Evolutionary conservation across 192 early-diverging fungal species (phyloP).

Genomic region (Rhizophagus sp.): DNA sequence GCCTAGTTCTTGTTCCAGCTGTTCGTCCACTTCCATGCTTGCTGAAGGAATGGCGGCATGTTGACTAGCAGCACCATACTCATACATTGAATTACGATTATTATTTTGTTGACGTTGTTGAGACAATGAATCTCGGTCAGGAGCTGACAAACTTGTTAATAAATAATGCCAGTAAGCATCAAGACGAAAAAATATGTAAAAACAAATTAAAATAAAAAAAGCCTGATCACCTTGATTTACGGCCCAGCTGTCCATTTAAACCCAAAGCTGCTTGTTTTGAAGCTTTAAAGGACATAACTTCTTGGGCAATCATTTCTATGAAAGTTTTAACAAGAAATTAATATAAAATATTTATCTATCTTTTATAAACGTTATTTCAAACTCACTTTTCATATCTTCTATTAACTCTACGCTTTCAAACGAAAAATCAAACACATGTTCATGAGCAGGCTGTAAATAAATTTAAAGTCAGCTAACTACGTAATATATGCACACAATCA

Average conservation of each 20-base stretch:
- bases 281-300: slow-evolving; percentile 79
- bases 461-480: slow-evolving; percentile 5
- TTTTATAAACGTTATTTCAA: not conserved
- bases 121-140: slow-evolving; percentile 45
- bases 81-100: slow-evolving; percentile 46
- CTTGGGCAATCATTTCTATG: slow-evolving; percentile 75
- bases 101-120: slow-evolving; percentile 39
- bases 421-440: slow-evolving; percentile 75
- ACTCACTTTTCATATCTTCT: slow-evolving; percentile 78
- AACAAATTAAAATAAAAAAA: not conserved
- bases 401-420: slow-evolving; percentile 78
- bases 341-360: not conserved
- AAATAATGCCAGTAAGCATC: slow-evolving; percentile 33
- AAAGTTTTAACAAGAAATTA: slow-evolving; percentile 33
- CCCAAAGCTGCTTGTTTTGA: slow-evolving; percentile 52
- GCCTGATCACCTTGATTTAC: slow-evolving; percentile 40
- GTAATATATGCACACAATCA: not conserved
- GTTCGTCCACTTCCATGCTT: slow-evolving; percentile 56
- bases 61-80: slow-evolving; percentile 43
- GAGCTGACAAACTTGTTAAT: slow-evolving; percentile 46
- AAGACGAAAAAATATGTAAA: slow-evolving; percentile 22
- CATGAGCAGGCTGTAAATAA: slow-evolving; percentile 57
- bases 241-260: slow-evolving; percentile 38
- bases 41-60: slow-evolving; percentile 36
- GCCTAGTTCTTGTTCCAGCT: slow-evolving; percentile 54